These are phyloP conservation scores for Acer campestre DNA, from an alignment of 345 rosid genomes.

Conservation along the genomic window DNA sequence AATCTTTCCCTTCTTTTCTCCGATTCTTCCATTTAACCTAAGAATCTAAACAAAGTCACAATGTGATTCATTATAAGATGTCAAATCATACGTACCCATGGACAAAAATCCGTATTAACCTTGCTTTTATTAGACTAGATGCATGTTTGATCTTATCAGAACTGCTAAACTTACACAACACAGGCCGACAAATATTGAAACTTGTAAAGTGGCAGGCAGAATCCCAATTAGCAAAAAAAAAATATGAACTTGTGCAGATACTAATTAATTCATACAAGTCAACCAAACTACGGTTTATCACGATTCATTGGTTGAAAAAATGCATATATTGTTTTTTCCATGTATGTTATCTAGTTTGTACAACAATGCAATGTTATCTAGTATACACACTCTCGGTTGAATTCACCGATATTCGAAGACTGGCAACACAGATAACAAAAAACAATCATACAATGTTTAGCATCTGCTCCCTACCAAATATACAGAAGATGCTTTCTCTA, in stretches of 20 bases:
- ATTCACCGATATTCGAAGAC: too few relatives aligned
- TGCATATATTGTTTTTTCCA: neutral
- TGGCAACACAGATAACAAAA: neutral
- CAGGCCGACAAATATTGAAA: neutral
- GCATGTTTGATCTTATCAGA: neutral
- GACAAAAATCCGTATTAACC: conserved; percentile 3
- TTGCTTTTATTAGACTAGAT: neutral
- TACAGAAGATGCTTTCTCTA: neutral
- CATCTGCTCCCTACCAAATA: neutral
- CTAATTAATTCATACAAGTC: neutral
- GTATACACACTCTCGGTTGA: neutral
- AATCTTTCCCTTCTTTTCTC: conserved; percentile 74
- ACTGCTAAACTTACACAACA: neutral
- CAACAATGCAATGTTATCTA: too few relatives aligned
- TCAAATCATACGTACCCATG: conserved; percentile 1
- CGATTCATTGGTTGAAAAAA: too few relatives aligned
- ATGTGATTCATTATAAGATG: neutral
- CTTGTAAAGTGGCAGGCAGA: neutral
- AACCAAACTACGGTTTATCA: neutral
- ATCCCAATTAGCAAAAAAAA: neutral
- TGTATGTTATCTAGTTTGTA: too few relatives aligned
- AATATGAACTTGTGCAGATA: neutral
- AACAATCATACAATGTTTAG: neutral
- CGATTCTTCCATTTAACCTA: conserved; percentile 66
- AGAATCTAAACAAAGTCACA: conserved; percentile 6